Evolutionary conservation across 2,329 filamentous ascomycete species (phyloP).

Genomic region (Talaromyces islandicus): DNA sequence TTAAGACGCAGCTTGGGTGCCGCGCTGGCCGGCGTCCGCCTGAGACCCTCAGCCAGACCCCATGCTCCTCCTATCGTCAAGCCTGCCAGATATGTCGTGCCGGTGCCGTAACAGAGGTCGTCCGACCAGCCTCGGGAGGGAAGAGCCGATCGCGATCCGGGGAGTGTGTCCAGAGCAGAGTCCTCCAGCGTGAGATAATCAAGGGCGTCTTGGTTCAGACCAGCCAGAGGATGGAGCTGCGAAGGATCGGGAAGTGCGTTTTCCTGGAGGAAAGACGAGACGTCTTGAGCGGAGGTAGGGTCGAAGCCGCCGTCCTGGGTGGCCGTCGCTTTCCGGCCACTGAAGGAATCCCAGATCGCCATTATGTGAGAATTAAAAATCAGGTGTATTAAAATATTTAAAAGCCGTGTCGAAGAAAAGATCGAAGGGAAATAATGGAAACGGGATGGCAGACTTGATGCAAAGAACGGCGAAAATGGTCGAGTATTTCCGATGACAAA

Average conservation of each 20-base stretch:
- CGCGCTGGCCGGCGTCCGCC: conserved; percentile 61
- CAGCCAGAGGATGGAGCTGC: conserved; percentile 85
- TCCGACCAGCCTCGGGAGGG: conserved; percentile 97
- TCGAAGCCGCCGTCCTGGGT: conserved; percentile 59
- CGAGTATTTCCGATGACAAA: conserved; percentile 17
- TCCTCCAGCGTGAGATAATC: conserved; percentile 96
- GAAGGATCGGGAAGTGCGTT: conserved; percentile 78
- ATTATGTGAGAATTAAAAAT: conserved; percentile 28
- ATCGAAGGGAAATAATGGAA: neutral
- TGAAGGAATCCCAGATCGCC: conserved; percentile 57
- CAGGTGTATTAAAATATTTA: neutral
- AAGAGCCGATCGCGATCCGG: conserved; percentile 78
- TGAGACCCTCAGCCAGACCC: conserved; percentile 85
- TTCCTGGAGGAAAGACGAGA: conserved; percentile 76
- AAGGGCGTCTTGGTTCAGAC: conserved; percentile 84
- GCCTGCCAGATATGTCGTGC: conserved; percentile 86
- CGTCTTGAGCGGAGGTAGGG: conserved; percentile 67
- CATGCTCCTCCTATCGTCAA: conserved; percentile 81
- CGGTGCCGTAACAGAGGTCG: conserved; percentile 95
- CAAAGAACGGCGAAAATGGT: neutral
- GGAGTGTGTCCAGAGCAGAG: conserved; percentile 76
- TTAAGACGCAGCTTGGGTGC: conserved; percentile 90
- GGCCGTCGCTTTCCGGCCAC: conserved; percentile 52
- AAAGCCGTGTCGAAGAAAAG: neutral
- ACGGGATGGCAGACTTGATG: neutral